Conservation (phyloP, 106 monocot genomes). For the Xerophyta viscosa region DNA sequence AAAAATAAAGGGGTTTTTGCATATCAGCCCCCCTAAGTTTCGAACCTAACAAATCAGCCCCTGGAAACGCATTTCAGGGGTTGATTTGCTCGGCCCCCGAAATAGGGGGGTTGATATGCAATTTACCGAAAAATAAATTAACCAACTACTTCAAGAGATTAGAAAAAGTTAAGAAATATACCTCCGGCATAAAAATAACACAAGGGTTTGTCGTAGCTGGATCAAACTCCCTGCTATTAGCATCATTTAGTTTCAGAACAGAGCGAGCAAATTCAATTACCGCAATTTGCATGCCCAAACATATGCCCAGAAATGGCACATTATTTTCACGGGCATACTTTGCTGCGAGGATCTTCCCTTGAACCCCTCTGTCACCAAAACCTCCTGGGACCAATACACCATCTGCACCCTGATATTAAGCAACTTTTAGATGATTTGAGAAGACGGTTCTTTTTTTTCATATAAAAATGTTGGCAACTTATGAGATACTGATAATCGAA, state of each 20-base stretch:
- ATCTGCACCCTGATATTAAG: constrained; percentile 58
- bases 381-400: constrained; percentile 93
- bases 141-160: too few species aligned
- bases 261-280: constrained; percentile 85
- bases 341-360: constrained; percentile 90
- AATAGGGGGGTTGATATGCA: too few species aligned
- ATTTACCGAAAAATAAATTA: too few species aligned
- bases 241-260: constrained; percentile 67
- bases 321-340: constrained; percentile 84
- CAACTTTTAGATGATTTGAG: constrained; percentile 3
- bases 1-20: too few species aligned
- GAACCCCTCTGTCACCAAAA: constrained; percentile 89
- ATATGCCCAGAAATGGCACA: constrained; percentile 75
- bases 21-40: background rate
- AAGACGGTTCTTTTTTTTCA: background rate
- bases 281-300: constrained; percentile 92
- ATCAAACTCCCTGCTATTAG: constrained; percentile 89
- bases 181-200: constrained; percentile 97
- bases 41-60: too few species aligned
- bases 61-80: too few species aligned
- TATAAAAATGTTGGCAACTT: background rate
- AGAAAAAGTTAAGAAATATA: constrained; percentile 2
- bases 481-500: background rate
- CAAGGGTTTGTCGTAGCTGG: constrained; percentile 60
- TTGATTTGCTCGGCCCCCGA: too few species aligned